phyloP scores from a whole-genome alignment of 2,329 filamentous ascomycete species.

The Grosmannia serpens region DNA sequence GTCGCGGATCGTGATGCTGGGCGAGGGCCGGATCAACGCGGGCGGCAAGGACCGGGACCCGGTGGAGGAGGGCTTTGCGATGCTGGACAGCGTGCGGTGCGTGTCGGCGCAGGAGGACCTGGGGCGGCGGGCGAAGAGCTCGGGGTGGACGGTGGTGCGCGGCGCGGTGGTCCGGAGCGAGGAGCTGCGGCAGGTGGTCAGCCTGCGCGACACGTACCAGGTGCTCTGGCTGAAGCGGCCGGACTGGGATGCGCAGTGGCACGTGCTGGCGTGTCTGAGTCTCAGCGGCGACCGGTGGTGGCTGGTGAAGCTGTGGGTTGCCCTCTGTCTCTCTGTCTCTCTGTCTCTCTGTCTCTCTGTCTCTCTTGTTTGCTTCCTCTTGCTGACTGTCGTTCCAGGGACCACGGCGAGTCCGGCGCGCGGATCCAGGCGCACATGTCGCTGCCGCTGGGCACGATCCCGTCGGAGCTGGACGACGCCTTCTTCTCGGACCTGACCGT shows the following conservation, averaged over 20 bases:
- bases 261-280: slow-evolving; percentile 58
- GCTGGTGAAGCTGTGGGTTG: slow-evolving; percentile 52
- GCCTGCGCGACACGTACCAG: slow-evolving; percentile 52
- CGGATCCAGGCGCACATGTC: slow-evolving; percentile 11
- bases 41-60: slow-evolving; percentile 32
- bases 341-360: neutral
- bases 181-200: slow-evolving; percentile 46
- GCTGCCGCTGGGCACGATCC: slow-evolving; percentile 20
- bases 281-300: slow-evolving; percentile 70
- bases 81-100: slow-evolving; percentile 52
- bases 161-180: slow-evolving; percentile 35
- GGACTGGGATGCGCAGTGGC: slow-evolving; percentile 65
- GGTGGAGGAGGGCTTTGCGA: slow-evolving; percentile 42
- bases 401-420: slow-evolving; percentile 7
- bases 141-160: slow-evolving; percentile 50
- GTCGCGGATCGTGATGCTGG: slow-evolving; percentile 40
- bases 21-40: slow-evolving; percentile 55
- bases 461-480: slow-evolving; percentile 31
- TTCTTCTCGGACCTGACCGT: slow-evolving; percentile 43
- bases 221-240: slow-evolving; percentile 57
- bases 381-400: slow-evolving; percentile 1
- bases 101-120: slow-evolving; percentile 51
- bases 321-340: slow-evolving; percentile 30
- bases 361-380: neutral
- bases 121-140: slow-evolving; percentile 44